A percentile compares a stretch with the other conserved stretches of the same genome.
Conservation (phyloP, 768 basidiomycete species). For the Lyophyllum shimeji region DNA sequence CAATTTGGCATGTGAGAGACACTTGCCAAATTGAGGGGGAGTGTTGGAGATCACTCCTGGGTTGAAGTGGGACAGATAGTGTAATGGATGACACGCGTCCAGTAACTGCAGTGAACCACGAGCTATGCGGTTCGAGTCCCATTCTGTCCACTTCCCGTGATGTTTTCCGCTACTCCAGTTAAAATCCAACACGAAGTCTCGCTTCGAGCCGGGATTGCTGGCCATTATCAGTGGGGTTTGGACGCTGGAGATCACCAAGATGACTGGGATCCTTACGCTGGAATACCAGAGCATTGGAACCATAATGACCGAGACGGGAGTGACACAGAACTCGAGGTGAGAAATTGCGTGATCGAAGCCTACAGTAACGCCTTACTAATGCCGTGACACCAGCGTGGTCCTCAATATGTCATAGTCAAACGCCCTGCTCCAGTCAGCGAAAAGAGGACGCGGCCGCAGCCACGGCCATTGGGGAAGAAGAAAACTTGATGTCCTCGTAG, state of each 20-base stretch:
- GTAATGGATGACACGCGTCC: too few relatives aligned
- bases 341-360: not conserved
- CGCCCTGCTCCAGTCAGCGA: not conserved
- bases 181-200: too few relatives aligned
- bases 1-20: too few relatives aligned
- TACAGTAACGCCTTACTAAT: not conserved
- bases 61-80: too few relatives aligned
- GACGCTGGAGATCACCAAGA: constrained; percentile 9
- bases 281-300: not conserved
- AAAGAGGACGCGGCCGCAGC: not conserved
- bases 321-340: not conserved
- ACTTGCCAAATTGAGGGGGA: too few relatives aligned
- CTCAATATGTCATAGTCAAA: not conserved
- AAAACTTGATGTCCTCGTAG: not conserved
- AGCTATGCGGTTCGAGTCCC: too few relatives aligned
- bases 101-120: too few relatives aligned
- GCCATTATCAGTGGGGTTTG: constrained; percentile 13
- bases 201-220: constrained; percentile 10
- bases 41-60: too few relatives aligned
- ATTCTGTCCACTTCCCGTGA: too few relatives aligned
- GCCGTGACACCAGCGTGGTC: not conserved
- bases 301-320: not conserved
- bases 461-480: not conserved
- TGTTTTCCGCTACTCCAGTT: too few relatives aligned
- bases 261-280: not conserved